Base-by-base conservation (phyloP, 108 stramenopile genomes). In the Discostella stelligeroides region DNA sequence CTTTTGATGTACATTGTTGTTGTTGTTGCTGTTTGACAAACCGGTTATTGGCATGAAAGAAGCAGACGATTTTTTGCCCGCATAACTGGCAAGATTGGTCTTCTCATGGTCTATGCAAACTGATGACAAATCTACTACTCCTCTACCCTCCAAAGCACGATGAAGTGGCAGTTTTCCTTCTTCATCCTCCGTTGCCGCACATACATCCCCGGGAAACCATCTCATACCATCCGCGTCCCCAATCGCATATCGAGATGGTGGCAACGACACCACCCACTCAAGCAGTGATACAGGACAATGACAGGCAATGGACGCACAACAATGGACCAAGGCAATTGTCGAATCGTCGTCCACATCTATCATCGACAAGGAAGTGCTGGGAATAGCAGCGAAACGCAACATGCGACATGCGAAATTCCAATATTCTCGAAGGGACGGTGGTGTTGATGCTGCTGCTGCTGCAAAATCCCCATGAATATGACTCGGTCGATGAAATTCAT, bases 81-180 rank as follows among this genome's bases (percentile, higher is more conserved):
- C n/a, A n/a, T n/a, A n/a, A n/a, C n/a, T n/a, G n/a, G n/a, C n/a
- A n/a, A n/a, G 34, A 34, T 6, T 34, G 34, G 34, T 6, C 34
- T 34, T 6, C 34, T 34, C 34, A 34, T n/a, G n/a, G 17, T 49
- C 48, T 23, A n/a, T n/a, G 3, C 27, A 12, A 25, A 53, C 13
- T 4, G 51, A 8, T 7, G 18, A 20, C 49, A 24, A 15, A 15
- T 8, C 8, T 18, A 7, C 20, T 24, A 24, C 18, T 10, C 23
- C 34, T 25, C 11, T 23, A 21, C 27, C 66, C 39, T 68, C 60
- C 14, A 76, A 62, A 4, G 75, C 75, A 56, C 39, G 49, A 55
- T 76, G 75, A 23, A 76, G 28, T 20, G 67, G 75, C 54, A 76
- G 21, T 38, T 39, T 76, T 13, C 59, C 65, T 11, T 17, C 37